Evolutionary conservation across 768 basidiomycete genomes (phyloP), one percentile per base, ranked within the genome.

Genomic region (Russula ochroleuca): DNA sequence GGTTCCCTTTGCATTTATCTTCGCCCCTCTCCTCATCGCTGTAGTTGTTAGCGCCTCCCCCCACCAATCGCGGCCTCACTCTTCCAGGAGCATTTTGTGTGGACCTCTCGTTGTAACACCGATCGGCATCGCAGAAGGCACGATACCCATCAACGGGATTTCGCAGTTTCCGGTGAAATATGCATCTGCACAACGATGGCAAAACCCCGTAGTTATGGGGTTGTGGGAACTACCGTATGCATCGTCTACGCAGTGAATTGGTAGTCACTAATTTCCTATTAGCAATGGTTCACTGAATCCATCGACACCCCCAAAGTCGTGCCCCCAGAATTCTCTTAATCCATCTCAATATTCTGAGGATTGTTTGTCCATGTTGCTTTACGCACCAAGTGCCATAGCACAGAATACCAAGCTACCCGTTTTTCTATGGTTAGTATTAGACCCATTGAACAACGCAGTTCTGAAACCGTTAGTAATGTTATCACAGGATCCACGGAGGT

Each of bases 401-500:
- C 68, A 56, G 8, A 59, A 59, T 68, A 67, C 71, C 63, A 51
- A 79, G 70, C 73, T 75, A 0, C 81, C 86, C 3, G 82, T 82
- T 21, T 70, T 92, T 61, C 72, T 87, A 65, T 87, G 89, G 88
- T 85, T 71, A 33, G 80, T 75, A 3, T 38, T 33, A 9, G 25
- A 41, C 38, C 13, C 62, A 23, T 53, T 43, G 25, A 48, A 23
- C 48, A 23, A 13, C 19, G 48, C n/a, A 25, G 47, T 28, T 38
- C 43, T 40, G 49, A 38, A 23, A 33, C 49, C 49, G 25, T 37
- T 31, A 47, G 45, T 21, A 19, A 47, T 21, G 45, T 23, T n/a
- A 47, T 47, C 31, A 62, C 67, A 90, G 90, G 92, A 80, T 94
- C 58, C 94, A 94, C 67, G 94, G 93, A 11, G 93, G 94, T 23